Base-by-base conservation (phyloP, 1,284 basidiomycete species). In the Polyporus tsugae region DNA sequence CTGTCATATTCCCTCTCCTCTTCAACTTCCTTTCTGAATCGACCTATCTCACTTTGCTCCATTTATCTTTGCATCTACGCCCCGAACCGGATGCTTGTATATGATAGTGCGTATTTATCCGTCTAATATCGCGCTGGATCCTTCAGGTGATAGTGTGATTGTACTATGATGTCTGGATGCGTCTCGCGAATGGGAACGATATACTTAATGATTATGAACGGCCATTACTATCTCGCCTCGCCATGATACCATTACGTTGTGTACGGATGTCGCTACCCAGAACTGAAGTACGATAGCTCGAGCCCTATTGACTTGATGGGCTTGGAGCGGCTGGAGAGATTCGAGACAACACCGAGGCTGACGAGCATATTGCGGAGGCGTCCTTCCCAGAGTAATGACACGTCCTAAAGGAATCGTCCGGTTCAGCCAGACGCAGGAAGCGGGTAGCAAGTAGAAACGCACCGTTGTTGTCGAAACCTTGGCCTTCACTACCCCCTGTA, bases 381-480 rank as follows among this genome's bases (percentile, higher is more conserved):
- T 7, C 96, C 95, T 82, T 98, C 96, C 94, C 97, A 99, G 77
- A 98, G 88, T 41, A 99, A 79, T 6, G 96, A 93, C 38, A 98
- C 85, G 73, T 95, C 92, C 95, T 96, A 70, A 70, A 25, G 29
- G 68, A 38, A 57, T n/a, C 6, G 19, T 67, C 22, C 36, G 70
- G 17, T 10, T 52, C 39, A 60, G 42, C 22, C 39, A 10, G 29
- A 52, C 11, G 19, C 19, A 61, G 0, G 9, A 3, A 36, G 13
- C 15, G 19, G 29, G 49, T 52, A 33, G 39, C 0, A 62, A 29
- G 57, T 63, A 67, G 2, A 13, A 39, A 81, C 91, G 73, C 72
- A 95, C 95, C 73, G 94, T 93, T 70, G 91, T 95, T 0, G 96
- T 97, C 0, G 95, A 96, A 25, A 95, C 87, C 64, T 94, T 88